Conservation (phyloP, 257 asterid species). For the Anisodus acutangulus region DNA sequence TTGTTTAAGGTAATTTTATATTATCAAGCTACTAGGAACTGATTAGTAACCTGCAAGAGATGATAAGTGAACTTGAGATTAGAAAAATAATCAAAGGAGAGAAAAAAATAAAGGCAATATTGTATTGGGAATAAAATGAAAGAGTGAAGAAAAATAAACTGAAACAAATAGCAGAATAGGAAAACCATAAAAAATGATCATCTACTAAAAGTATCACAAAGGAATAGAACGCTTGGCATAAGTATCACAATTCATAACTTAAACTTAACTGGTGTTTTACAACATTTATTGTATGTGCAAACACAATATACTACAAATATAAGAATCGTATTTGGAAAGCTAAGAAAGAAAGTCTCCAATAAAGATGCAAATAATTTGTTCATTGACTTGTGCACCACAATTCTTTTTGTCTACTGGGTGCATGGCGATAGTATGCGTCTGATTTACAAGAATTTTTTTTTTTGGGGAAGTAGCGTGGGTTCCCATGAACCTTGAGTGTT, state of each 20-base stretch:
- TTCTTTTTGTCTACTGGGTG: background rate
- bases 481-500: background rate
- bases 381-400: background rate
- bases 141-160: background rate
- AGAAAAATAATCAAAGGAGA: background rate
- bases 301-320: background rate
- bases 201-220: background rate
- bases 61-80: background rate
- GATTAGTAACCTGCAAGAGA: background rate
- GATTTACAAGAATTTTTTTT: background rate
- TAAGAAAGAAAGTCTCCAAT: background rate
- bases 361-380: slow-evolving; percentile 1
- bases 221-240: background rate
- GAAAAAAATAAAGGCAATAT: background rate
- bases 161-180: slow-evolving; percentile 1
- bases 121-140: background rate
- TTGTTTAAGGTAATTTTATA: background rate
- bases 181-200: background rate
- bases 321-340: background rate
- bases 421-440: background rate
- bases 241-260: background rate
- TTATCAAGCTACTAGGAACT: background rate
- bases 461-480: background rate
- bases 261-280: background rate
- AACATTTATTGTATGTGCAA: background rate